Percentiles rank a stretch among this genome's conserved stretches.
These are phyloP conservation scores for Penicillium sp. DNA, from an alignment of 2,329 filamentous ascomycete species.

Conservation along the genomic window DNA sequence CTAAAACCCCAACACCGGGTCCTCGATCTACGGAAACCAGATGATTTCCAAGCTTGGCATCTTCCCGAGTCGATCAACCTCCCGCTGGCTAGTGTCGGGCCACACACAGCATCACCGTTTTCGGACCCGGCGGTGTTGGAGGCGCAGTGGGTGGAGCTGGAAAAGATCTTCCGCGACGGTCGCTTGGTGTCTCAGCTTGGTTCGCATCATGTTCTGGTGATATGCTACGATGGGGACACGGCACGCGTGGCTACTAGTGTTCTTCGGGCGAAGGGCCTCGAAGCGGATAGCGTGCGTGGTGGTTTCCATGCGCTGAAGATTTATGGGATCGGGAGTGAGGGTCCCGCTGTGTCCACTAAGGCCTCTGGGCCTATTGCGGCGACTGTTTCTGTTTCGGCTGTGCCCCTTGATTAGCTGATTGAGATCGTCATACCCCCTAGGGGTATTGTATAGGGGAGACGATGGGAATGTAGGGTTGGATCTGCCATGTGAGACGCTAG, in stretches of 20 bases:
- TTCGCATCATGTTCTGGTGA: slow-evolving; percentile 44
- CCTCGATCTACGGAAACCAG: slow-evolving; percentile 47
- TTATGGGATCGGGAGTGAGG: slow-evolving; percentile 27
- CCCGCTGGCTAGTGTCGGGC: slow-evolving; percentile 40
- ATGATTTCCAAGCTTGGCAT: slow-evolving; percentile 46
- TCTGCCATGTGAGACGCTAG: slow-evolving; percentile 14
- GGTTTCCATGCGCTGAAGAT: slow-evolving; percentile 36
- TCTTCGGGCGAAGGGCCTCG: slow-evolving; percentile 51
- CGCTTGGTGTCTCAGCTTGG: slow-evolving; percentile 20
- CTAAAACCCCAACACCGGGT: slow-evolving; percentile 36
- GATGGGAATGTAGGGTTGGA: slow-evolving; percentile 18
- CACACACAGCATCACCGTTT: slow-evolving; percentile 47
- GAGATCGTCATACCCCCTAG: not conserved
- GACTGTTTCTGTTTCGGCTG: slow-evolving; percentile 17
- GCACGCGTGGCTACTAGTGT: slow-evolving; percentile 57
- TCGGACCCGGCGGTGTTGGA: slow-evolving; percentile 45
- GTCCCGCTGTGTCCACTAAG: not conserved
- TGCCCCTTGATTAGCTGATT: slow-evolving; percentile 17
- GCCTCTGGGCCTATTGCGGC: slow-evolving; percentile 6
- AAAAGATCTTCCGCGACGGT: slow-evolving; percentile 41
- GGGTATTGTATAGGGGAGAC: not conserved
- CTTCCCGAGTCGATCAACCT: slow-evolving; percentile 49
- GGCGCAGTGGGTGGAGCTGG: slow-evolving; percentile 50
- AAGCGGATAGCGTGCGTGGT: slow-evolving; percentile 49
- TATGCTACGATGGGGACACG: slow-evolving; percentile 58